Evolutionary conservation across 2,329 filamentous ascomycete genomes (phyloP), one percentile per base, ranked within the genome.

Genomic region (Calonectria pseudoturangicola): DNA sequence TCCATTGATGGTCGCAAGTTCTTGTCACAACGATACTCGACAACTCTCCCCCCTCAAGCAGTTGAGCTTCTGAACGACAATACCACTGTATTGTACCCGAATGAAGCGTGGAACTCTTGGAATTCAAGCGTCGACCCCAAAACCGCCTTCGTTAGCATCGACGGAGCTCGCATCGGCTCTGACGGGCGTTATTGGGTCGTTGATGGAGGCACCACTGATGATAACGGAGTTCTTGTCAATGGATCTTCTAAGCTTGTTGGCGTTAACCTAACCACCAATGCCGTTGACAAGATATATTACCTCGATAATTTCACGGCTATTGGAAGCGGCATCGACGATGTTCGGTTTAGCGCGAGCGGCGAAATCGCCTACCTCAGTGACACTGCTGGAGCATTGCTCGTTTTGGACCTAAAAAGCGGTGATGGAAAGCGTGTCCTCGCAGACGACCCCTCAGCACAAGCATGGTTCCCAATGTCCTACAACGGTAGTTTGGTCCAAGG

Each of bases 351-450:
- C 36, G 51, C 39, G 9, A 43, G 58, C 58, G 39, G 39, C 5
- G 41, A 68, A 28, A 68, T 68, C 30, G 66, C 66, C 16, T 68
- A 68, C 33, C 41, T 68, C 21, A 68, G 66, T 43, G 66, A 68
- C 51, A 68, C 66, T 4, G 66, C 51, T 15, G 41, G 51, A 21
- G 66, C 66, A 12, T 45, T 68, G 6, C 48, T 68, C n/a, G 54
- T 68, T 0, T 27, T 68, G 9, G 58, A 60, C 21, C 56, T 68
- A 4, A 62, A 41, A 10, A 68, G 51, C 0, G 50, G 66, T 13
- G 51, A 62, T 30, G 41, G 66, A 28, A 56, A 60, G 16, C 66
- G 66, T 15, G 51, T 68, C 27, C 41, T 68, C 12, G 41, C 51
- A n/a, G 66, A 41, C 21, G 41, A 68, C 41, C 13, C 66, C 6